A percentile compares a stretch with the other conserved stretches of the same genome.
These are phyloP conservation scores for Pleurotus ostreatus DNA, from an alignment of 768 basidiomycete species.

Conservation along the genomic window DNA sequence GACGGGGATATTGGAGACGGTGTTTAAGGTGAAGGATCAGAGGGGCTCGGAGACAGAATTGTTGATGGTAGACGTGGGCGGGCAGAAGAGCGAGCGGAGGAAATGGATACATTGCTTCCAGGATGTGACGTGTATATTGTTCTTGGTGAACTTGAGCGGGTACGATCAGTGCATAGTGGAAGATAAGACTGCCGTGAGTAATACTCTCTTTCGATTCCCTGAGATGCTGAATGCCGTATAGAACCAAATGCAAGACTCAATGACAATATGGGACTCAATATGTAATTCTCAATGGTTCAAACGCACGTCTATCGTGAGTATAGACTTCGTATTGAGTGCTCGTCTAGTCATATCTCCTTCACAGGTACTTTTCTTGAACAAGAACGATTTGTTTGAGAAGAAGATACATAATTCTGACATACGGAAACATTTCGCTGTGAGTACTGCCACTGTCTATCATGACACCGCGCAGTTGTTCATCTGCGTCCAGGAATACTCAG, in stretches of 20 bases:
- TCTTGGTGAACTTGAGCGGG: slow-evolving; percentile 86
- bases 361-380: slow-evolving; percentile 92
- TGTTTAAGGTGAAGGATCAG: slow-evolving; percentile 72
- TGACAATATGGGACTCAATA: slow-evolving; percentile 98
- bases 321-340: slow-evolving; percentile 4
- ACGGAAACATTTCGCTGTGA: slow-evolving; percentile 82
- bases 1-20: slow-evolving; percentile 87
- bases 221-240: slow-evolving; percentile 21
- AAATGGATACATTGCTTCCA: slow-evolving; percentile 97
- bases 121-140: slow-evolving; percentile 90
- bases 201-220: neutral
- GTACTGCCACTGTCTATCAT: slow-evolving; percentile 15
- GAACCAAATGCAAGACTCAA: slow-evolving; percentile 99
- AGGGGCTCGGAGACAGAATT: slow-evolving; percentile 39
- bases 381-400: slow-evolving; percentile 87
- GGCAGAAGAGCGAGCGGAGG: slow-evolving; percentile 88
- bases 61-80: slow-evolving; percentile 92
- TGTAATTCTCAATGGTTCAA: slow-evolving; percentile 98
- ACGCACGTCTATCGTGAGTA: slow-evolving; percentile 81
- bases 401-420: slow-evolving; percentile 83
- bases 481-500: slow-evolving; percentile 79
- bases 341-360: neutral
- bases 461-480: slow-evolving; percentile 28
- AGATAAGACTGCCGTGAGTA: slow-evolving; percentile 81
- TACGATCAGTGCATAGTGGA: slow-evolving; percentile 95